Conservation (phyloP, 192 early-diverging fungal species). For the Rhizoclosmatium globosum region DNA sequence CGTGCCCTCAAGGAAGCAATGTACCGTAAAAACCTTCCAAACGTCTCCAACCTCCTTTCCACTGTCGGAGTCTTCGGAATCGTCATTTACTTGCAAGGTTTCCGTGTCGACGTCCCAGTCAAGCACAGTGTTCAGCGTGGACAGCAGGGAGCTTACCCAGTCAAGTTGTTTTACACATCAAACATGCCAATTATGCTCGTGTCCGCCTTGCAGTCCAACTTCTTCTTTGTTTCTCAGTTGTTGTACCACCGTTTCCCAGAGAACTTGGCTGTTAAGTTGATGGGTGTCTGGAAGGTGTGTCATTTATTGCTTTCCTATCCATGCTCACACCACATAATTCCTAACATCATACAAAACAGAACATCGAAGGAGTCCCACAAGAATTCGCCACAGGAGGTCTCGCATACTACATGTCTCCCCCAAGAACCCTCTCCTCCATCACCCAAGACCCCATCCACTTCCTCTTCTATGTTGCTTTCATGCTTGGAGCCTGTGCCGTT, state of each 20-base stretch:
- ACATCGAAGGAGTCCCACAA: constrained; percentile 94
- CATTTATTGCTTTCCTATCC: neutral
- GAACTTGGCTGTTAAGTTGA: constrained; percentile 89
- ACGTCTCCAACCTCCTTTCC: constrained; percentile 83
- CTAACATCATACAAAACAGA: constrained; percentile 52
- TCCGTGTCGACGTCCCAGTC: constrained; percentile 99
- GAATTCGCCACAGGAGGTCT: constrained; percentile 92
- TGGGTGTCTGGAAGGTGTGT: constrained; percentile 91
- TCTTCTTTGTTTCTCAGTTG: constrained; percentile 99
- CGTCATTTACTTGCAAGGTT: constrained; percentile 93
- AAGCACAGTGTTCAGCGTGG: constrained; percentile 96
- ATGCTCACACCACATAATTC: too few species aligned
- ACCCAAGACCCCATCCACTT: constrained; percentile 96
- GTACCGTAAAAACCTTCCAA: constrained; percentile 79
- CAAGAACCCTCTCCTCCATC: constrained; percentile 83
- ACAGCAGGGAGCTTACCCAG: constrained; percentile 96
- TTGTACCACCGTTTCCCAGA: constrained; percentile 98
- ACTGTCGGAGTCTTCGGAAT: constrained; percentile 80
- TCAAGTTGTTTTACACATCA: constrained; percentile 99
- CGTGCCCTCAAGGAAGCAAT: constrained; percentile 97
- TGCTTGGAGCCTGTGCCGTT: constrained; percentile 94
- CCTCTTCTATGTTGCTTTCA: constrained; percentile 90
- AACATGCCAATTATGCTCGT: constrained; percentile 99
- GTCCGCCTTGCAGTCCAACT: constrained; percentile 94
- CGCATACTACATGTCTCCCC: constrained; percentile 99